Evolutionary conservation across 305 asterid species (phyloP), one percentile per base, ranked within the genome.

Genomic region (Fraxinus velutina): DNA sequence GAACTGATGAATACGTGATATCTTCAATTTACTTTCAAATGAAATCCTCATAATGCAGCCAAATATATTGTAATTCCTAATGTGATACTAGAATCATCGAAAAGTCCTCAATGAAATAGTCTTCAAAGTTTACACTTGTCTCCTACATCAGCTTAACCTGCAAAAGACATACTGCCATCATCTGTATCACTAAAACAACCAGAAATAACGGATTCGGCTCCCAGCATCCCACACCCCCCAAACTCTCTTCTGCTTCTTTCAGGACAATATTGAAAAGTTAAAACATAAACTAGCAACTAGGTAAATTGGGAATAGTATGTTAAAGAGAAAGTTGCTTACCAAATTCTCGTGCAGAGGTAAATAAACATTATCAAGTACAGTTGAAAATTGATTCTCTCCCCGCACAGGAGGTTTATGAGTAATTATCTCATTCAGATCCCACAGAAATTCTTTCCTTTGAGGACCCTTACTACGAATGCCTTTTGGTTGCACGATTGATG

Each of bases 351-450:
- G 86, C 71, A 73, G 81, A 78, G 83, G 83, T 29, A 79, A 79
- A 78, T 72, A 76, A 29, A 85, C 37, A 80, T 86, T 83, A 70
- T 85, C 88, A 52, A 84, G 79, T 72, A 75, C 57, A 70, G 73
- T 13, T 15, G 89, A 72, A 52, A 78, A 73, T 66, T 82, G 88
- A 64, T 80, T 85, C 84, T 83, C 92, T 57, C 82, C 77, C 27
- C 44, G 36, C 70, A 29, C 78, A 15, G 78, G 21, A 17, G 89
- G 36, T 52, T 83, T 86, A 34, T 80, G 88, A 8, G 85, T 64
- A 84, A 85, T 79, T 29, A 84, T 79, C 89, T 87, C 86, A 60
- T 94, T 93, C 79, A 92, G 91, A 83, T 96, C 98, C 75, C 19
- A 70, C 42, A 6, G 75, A 29, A 70, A 70, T 5, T 70, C 39